These are phyloP conservation scores for Lipomyces mesembrius DNA, from an alignment of 805 yeast species.

Conservation along the genomic window DNA sequence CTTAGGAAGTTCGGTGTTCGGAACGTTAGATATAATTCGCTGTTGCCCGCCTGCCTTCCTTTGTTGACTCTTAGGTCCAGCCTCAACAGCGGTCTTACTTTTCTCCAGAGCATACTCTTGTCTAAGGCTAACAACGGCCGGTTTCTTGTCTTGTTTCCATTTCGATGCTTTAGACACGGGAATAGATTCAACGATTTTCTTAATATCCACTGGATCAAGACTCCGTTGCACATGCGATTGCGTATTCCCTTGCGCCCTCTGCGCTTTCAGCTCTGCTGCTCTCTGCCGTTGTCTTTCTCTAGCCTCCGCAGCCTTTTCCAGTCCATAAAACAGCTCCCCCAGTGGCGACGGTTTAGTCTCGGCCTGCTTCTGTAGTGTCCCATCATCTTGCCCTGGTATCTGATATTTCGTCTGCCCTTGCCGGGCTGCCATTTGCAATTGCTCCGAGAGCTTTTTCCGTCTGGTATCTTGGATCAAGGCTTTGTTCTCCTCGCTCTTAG, in stretches of 20 bases:
- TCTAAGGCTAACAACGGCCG: slow-evolving; percentile 2
- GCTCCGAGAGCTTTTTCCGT: not conserved
- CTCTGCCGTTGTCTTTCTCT: not conserved
- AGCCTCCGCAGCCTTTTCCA: not conserved
- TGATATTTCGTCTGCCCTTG: not conserved
- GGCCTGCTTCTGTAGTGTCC: not conserved
- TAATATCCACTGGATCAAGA: not conserved
- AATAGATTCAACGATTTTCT: slow-evolving; percentile 3
- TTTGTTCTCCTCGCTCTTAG: not conserved
- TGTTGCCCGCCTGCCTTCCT: not conserved
- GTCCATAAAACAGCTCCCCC: not conserved
- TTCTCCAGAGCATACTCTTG: not conserved
- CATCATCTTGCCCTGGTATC: not conserved
- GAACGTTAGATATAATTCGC: not conserved
- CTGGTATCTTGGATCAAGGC: not conserved
- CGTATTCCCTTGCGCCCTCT: not conserved
- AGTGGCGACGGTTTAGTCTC: not conserved
- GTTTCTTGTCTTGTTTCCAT: not conserved
- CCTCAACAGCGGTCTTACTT: not conserved
- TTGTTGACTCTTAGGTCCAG: not conserved
- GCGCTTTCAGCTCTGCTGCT: not conserved
- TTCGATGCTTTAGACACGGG: not conserved
- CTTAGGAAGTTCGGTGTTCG: not conserved
- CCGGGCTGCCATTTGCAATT: not conserved
- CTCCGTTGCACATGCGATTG: not conserved